Base-by-base conservation (phyloP, 2,329 filamentous ascomycete genomes). In the Daldinia eschscholtzii region DNA sequence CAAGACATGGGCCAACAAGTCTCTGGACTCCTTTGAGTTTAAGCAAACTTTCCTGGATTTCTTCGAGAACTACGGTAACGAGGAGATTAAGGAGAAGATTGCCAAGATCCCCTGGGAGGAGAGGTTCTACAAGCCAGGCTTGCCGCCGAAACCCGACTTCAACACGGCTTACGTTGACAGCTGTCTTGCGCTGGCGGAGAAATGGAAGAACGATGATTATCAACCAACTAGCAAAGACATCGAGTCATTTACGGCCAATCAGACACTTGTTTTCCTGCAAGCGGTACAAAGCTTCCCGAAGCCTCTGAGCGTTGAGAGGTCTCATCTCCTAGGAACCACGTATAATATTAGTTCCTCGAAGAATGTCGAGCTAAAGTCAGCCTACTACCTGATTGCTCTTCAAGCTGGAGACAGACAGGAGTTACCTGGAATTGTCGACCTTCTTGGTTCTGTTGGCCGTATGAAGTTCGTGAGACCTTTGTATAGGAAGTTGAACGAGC, bases 381-480 rank as follows among this genome's bases (percentile, higher is more conserved):
- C 94, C 0, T 98, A 93, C 81, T 92, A 93, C 76, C 87, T 89
- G 61, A 87, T 98, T 37, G 93, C 93, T 1, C 86, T 99, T 76
- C 88, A 88, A 74, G 92, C 93, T 12, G 88, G 89, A 64, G 92
- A 94, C 74, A 80, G 86, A 58, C 87, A 85, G 64, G 88, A 92
- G 41, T 93, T 95, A 75, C 78, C 88, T 67, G 90, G 91, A 1
- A 89, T 93, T 0, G 89, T 91, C 1, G 88, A 92, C 65, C 83
- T 98, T 62, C 84, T 98, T 42, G 92, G 93, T 35, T 86, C 86
- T 59, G 94, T 98, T 26, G 96, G 96, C 12, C 86, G 96, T 64
- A 98, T 99, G 96, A 98, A 98, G 87, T 98, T 95, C 80, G 95
- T 98, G 66, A 86, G 95, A 55, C 93, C 95, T 23, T 81, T 98